Conservation (phyloP, 2,329 filamentous ascomycete genomes). For the Sarocladiaceae sp. region DNA sequence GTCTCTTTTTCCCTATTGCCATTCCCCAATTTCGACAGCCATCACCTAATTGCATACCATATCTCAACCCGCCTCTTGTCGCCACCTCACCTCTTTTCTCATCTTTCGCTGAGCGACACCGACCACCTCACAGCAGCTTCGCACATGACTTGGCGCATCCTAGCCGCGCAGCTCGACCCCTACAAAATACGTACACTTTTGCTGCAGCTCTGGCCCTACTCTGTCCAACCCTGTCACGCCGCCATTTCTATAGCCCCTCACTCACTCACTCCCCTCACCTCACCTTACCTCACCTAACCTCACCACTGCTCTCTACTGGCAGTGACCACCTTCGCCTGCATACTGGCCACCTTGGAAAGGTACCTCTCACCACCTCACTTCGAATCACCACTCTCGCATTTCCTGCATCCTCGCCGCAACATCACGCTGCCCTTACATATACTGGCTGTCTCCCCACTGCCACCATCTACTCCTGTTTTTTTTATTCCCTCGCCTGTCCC, state of each 20-base stretch:
- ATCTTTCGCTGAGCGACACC: neutral
- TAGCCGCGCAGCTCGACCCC: neutral
- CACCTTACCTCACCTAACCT: neutral
- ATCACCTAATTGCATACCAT: neutral
- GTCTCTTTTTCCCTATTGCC: neutral
- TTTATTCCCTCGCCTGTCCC: slow-evolving; percentile 9
- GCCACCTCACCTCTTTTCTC: neutral
- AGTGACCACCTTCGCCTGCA: neutral
- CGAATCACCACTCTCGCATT: neutral
- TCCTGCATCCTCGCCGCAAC: neutral
- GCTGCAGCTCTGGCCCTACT: neutral
- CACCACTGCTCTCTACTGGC: neutral
- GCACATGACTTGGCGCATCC: neutral
- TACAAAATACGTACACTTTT: neutral
- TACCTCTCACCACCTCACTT: slow-evolving; percentile 1
- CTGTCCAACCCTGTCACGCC: slow-evolving; percentile 1
- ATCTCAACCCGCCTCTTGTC: neutral
- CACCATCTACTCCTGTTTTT: neutral
- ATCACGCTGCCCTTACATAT: slow-evolving; percentile 9
- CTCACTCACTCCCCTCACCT: neutral
- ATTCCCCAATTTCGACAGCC: neutral
- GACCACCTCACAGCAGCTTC: neutral
- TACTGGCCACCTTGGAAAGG: neutral
- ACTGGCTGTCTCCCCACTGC: slow-evolving; percentile 3
- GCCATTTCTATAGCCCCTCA: neutral